Conservation (phyloP, 2,329 filamentous ascomycete genomes). For the Phoma sp. region DNA sequence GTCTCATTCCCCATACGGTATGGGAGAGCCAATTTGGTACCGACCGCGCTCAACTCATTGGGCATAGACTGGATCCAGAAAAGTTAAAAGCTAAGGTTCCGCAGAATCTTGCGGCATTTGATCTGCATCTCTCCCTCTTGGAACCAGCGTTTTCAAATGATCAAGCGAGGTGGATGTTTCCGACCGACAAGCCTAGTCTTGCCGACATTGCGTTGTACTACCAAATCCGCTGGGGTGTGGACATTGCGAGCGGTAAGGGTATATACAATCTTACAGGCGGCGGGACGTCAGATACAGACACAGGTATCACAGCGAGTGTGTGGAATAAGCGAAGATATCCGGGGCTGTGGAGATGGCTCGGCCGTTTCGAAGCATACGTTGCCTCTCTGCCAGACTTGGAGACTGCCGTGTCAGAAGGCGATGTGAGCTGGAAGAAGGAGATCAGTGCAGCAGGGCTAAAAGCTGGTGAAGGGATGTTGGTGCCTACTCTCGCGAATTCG, state of each 20-base stretch:
- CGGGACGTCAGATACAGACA: conserved; percentile 30
- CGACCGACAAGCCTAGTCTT: conserved; percentile 41
- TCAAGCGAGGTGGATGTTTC: conserved; percentile 41
- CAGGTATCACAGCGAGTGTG: conserved; percentile 32
- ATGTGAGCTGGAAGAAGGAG: not conserved
- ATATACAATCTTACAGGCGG: conserved; percentile 47
- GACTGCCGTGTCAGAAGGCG: conserved; percentile 18
- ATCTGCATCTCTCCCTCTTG: conserved; percentile 46
- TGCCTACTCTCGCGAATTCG: not conserved
- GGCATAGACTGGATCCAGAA: conserved; percentile 45
- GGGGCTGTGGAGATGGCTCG: conserved; percentile 45
- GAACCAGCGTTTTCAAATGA: conserved; percentile 42
- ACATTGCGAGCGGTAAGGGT: conserved; percentile 46
- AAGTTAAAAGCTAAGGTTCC: conserved; percentile 50
- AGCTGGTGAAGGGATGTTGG: not conserved
- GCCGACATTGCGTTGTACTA: conserved; percentile 50
- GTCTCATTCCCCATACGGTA: conserved; percentile 49
- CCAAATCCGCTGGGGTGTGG: conserved; percentile 48
- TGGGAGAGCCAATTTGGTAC: conserved; percentile 49
- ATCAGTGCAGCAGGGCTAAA: not conserved
- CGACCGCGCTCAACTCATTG: conserved; percentile 49
- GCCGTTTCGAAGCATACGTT: conserved; percentile 41
- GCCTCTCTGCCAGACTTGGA: conserved; percentile 36
- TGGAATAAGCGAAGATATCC: conserved; percentile 50
- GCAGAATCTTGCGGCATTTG: conserved; percentile 45